Conservation (phyloP, 768 basidiomycete species). For the Xerocomus brunneocitrinus region DNA sequence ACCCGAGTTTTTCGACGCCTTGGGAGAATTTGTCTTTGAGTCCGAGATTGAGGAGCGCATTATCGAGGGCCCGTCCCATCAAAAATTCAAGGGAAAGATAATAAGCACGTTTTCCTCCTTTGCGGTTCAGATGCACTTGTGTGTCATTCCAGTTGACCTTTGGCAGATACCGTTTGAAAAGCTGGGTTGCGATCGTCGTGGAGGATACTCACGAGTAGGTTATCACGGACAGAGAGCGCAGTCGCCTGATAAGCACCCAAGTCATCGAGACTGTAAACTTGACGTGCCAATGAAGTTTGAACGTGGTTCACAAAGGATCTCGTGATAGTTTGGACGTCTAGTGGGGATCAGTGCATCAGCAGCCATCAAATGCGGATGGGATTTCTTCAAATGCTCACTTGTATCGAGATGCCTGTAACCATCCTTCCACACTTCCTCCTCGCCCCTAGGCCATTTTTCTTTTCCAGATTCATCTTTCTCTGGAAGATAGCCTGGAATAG, state of each 20-base stretch:
- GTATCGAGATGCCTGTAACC: constrained; percentile 54
- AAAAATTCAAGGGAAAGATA: constrained; percentile 95
- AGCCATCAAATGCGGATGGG: constrained; percentile 1
- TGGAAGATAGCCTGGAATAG: constrained; percentile 63
- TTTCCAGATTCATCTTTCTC: constrained; percentile 73
- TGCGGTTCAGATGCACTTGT: constrained; percentile 71
- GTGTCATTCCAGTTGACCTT: constrained; percentile 86
- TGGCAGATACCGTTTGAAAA: not conserved
- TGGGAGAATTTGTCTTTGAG: constrained; percentile 71
- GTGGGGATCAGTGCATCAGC: not conserved
- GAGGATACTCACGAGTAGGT: constrained; percentile 59
- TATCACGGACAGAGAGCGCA: constrained; percentile 83
- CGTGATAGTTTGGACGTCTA: constrained; percentile 60
- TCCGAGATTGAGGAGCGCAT: constrained; percentile 83
- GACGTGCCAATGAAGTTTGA: constrained; percentile 85
- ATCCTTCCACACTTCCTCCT: constrained; percentile 69
- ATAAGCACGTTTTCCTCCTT: constrained; percentile 85
- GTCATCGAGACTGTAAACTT: constrained; percentile 84
- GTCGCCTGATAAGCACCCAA: constrained; percentile 90
- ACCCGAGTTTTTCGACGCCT: constrained; percentile 75
- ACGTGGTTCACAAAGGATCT: constrained; percentile 78
- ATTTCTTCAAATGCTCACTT: constrained; percentile 34
- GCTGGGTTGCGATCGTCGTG: not conserved
- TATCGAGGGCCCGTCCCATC: constrained; percentile 77
- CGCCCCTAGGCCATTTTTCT: constrained; percentile 82